Conservation (phyloP, 1,284 basidiomycete species). For the Erythrobasidium hasegawianum region DNA sequence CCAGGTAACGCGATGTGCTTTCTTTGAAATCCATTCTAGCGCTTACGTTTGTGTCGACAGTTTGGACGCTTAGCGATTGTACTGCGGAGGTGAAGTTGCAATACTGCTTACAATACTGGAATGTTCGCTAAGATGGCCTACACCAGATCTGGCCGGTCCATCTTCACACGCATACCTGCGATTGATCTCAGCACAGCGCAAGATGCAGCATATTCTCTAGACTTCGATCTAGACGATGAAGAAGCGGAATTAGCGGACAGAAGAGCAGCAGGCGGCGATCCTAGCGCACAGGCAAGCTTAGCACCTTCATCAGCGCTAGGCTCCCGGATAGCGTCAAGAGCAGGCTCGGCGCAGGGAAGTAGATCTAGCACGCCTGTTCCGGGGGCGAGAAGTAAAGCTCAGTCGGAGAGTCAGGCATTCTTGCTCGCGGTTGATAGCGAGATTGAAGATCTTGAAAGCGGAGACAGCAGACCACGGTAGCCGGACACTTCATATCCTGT, state of each 20-base stretch:
- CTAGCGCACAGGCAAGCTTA: slow-evolving; percentile 16
- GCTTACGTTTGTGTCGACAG: neutral
- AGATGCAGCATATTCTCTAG: slow-evolving; percentile 54
- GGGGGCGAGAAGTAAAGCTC: slow-evolving; percentile 4
- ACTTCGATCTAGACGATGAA: slow-evolving; percentile 63
- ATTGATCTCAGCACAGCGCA: slow-evolving; percentile 69
- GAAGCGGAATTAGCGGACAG: slow-evolving; percentile 43
- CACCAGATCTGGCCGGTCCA: slow-evolving; percentile 77
- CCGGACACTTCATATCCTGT: too few relatives aligned
- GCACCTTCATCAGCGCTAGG: slow-evolving; percentile 7
- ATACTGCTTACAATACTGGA: slow-evolving; percentile 57
- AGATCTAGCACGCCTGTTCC: slow-evolving; percentile 13
- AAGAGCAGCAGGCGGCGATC: slow-evolving; percentile 31
- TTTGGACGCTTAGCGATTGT: slow-evolving; percentile 68
- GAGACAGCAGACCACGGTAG: neutral
- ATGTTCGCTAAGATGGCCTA: slow-evolving; percentile 45
- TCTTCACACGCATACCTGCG: slow-evolving; percentile 83
- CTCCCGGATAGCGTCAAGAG: neutral
- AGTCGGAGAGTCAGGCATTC: slow-evolving; percentile 19
- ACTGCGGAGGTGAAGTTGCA: slow-evolving; percentile 61
- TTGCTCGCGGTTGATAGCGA: slow-evolving; percentile 27
- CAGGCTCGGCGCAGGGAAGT: neutral
- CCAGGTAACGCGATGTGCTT: slow-evolving; percentile 76
- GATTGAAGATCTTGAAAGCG: slow-evolving; percentile 18
- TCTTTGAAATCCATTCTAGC: neutral